Base-by-base conservation (phyloP, 202 grass and related monocot genomes). In the Setaria italica region DNA sequence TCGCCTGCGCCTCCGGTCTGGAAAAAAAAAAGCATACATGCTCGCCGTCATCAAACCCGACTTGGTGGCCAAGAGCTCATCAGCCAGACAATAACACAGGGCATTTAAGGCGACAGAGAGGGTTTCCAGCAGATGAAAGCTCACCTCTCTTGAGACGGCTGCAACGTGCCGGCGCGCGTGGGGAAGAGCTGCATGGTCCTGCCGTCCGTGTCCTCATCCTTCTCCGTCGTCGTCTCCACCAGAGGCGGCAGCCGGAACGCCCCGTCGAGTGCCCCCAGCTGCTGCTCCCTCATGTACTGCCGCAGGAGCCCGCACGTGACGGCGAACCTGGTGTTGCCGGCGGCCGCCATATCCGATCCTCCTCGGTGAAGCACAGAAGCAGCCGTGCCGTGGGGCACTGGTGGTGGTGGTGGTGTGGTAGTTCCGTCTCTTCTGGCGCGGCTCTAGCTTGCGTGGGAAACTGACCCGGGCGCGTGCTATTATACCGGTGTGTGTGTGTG, bases 271-370 rank as follows among this genome's bases (percentile, higher is more conserved):
- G 2, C 25, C 21, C 60, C 78, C 29, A 6, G 62, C 30, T 85
- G 64, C 30, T 79, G 70, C 45, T 82, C 89, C 72, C 29, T 59
- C 77, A 91, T 62, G 82, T 82, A 85, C 72, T 72, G 72, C 13
- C 86, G 67, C 20, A 91, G 25, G 4, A 46, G 72, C 3, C 65
- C 62, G 82, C 78, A 85, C 39, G 82, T 73, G 10, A 32, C 5
- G 35, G 72, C 48, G 64, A 91, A 88, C 78, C 49, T 78, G 62
- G 48, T 67, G 50, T 43, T 59, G 19, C 63, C 32, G 14, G 30
- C 14, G 51, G 42, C 6, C 12, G 77, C 47, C 47, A 74, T 80
- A 41, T 41, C 39, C 39, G 39, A 41, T 41, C 39, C 46, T 11
- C 14, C 25, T 85, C n/a, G 43, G 43, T 46, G 8, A 46, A 46